These are phyloP conservation scores for Chalara sp. DNA, from an alignment of 2,329 filamentous ascomycete species.

Conservation along the genomic window DNA sequence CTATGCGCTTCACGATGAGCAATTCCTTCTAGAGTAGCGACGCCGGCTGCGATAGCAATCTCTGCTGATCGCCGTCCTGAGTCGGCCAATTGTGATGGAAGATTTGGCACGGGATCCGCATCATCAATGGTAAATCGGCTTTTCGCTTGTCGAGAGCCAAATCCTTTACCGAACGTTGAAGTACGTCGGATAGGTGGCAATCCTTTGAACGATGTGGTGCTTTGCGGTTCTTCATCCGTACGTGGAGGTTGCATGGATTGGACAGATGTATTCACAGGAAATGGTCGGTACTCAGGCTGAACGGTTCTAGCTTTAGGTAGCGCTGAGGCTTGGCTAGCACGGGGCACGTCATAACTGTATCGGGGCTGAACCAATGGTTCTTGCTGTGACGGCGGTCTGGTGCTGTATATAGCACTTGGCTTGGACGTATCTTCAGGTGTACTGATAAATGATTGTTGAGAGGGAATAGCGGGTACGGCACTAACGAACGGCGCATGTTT, in stretches of 20 bases:
- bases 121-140: constrained; percentile 20
- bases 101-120: constrained; percentile 15
- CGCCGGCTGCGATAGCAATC: neutral
- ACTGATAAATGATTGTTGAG: neutral
- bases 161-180: constrained; percentile 46
- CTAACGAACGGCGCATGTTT: neutral
- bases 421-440: neutral
- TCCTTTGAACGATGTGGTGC: constrained; percentile 30
- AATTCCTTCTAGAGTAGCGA: neutral
- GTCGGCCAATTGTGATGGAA: constrained; percentile 2
- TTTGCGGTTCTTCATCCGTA: constrained; percentile 5
- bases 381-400: neutral
- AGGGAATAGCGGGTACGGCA: neutral
- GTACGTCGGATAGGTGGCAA: constrained; percentile 52
- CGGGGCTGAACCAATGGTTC: neutral
- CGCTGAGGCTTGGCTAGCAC: neutral
- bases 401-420: neutral
- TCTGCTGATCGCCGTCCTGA: constrained; percentile 1
- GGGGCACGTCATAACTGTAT: neutral
- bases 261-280: neutral
- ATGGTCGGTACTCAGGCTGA: neutral
- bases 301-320: neutral
- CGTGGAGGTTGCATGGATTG: neutral
- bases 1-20: neutral
- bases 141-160: constrained; percentile 24